A percentile compares a stretch with the other conserved stretches of the same genome.
Evolutionary conservation across 495 filamentous ascomycete species (phyloP).

Genomic region (Annulohypoxylon stygium): DNA sequence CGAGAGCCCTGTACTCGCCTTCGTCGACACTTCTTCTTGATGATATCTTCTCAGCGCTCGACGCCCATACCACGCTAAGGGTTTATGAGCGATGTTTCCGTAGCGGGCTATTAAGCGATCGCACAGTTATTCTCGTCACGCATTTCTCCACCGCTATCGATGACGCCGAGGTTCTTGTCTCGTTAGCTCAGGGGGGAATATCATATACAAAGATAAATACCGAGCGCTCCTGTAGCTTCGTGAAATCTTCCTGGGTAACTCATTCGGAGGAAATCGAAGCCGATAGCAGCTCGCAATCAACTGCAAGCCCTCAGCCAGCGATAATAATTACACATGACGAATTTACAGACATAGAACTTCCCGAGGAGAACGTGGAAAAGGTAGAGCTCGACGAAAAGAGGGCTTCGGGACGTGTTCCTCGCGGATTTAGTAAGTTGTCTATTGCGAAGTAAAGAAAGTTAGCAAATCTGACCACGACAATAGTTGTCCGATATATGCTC

Average conservation of each 20-base stretch:
- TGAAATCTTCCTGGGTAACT: constrained; percentile 1
- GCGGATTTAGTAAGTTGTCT: constrained; percentile 28
- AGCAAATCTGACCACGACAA: background rate
- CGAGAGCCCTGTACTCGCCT: constrained; percentile 82
- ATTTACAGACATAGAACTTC: constrained; percentile 49
- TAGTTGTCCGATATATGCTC: constrained; percentile 24
- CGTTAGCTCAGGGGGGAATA: constrained; percentile 74
- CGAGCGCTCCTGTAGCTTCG: constrained; percentile 61
- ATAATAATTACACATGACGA: background rate
- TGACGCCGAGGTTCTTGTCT: constrained; percentile 73
- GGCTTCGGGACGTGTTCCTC: constrained; percentile 44
- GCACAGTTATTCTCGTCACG: constrained; percentile 86
- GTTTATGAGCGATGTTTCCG: constrained; percentile 84
- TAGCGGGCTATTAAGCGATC: constrained; percentile 78
- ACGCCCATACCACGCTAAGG: constrained; percentile 88
- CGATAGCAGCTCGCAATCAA: background rate
- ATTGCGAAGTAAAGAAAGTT: background rate
- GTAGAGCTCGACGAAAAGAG: constrained; percentile 19
- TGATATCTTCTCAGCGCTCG: constrained; percentile 86
- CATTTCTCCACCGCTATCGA: constrained; percentile 81
- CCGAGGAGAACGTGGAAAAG: constrained; percentile 49
- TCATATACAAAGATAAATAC: constrained; percentile 75
- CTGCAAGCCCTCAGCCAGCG: background rate
- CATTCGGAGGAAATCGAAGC: constrained; percentile 11
- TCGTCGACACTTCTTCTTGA: constrained; percentile 82